Percentiles rank a stretch among this genome's conserved stretches.
Conservation (phyloP, 352 stramenopile species). For the Globisporangium cederbergense region DNA sequence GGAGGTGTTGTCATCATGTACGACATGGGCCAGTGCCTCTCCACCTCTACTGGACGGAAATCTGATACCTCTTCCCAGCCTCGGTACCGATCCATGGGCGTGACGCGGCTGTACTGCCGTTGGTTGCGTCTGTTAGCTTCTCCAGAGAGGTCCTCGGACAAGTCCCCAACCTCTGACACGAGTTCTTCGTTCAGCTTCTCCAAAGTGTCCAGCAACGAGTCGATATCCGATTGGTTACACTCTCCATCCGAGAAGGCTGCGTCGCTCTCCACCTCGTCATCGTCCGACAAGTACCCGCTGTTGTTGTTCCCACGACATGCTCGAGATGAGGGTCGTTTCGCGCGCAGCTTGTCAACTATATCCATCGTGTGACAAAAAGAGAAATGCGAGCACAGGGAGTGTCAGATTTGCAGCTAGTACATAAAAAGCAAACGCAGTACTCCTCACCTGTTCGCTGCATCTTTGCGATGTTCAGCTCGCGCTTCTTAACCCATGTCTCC, state of each 20-base stretch:
- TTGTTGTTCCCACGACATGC: slow-evolving; percentile 3
- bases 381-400: neutral
- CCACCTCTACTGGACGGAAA: slow-evolving; percentile 1
- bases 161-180: slow-evolving; percentile 20
- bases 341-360: slow-evolving; percentile 14
- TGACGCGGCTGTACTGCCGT: neutral
- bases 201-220: slow-evolving; percentile 19
- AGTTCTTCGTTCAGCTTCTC: slow-evolving; percentile 26
- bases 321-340: neutral
- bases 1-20: neutral
- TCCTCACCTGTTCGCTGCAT: slow-evolving; percentile 29
- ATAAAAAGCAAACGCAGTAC: neutral
- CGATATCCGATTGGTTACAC: slow-evolving; percentile 18
- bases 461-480: slow-evolving; percentile 42
- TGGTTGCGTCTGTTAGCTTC: neutral
- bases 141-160: slow-evolving; percentile 13
- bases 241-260: slow-evolving; percentile 9
- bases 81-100: slow-evolving; percentile 7
- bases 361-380: neutral
- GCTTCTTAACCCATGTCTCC: slow-evolving; percentile 44
- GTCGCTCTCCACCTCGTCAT: neutral
- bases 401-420: neutral
- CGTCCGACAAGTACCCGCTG: slow-evolving; percentile 8
- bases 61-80: slow-evolving; percentile 7
- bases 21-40: slow-evolving; percentile 9